Evolutionary conservation across 805 yeast genomes (phyloP).

Genomic region (Saturnispora gosingensis): DNA sequence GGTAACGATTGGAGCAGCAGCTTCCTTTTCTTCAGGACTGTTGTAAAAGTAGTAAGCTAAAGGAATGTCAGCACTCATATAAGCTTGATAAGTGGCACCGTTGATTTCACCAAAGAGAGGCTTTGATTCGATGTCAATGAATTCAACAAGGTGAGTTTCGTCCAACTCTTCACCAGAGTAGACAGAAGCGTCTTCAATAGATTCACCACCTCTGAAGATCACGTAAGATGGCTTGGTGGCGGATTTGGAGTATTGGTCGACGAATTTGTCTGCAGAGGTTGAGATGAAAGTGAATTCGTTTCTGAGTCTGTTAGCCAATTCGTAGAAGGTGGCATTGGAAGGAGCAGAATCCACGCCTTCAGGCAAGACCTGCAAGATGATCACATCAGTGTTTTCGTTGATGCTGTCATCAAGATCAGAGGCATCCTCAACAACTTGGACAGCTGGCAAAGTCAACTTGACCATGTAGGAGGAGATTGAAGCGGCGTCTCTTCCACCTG

Average conservation of each 20-base stretch:
- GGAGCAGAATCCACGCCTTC: constrained; percentile 22
- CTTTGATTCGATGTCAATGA: constrained; percentile 53
- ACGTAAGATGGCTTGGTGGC: constrained; percentile 33
- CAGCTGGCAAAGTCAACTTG: constrained; percentile 75
- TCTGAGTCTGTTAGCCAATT: constrained; percentile 54
- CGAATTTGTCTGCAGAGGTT: constrained; percentile 29
- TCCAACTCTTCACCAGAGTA: constrained; percentile 30
- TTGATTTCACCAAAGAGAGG: constrained; percentile 85
- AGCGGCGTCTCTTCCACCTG: constrained; percentile 76
- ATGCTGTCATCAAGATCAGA: constrained; percentile 43
- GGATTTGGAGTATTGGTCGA: constrained; percentile 28
- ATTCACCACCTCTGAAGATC: constrained; percentile 38
- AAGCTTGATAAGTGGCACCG: constrained; percentile 66
- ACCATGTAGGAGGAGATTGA: constrained; percentile 73
- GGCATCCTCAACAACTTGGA: constrained; percentile 38
- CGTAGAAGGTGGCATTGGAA: constrained; percentile 49
- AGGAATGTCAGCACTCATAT: constrained; percentile 67
- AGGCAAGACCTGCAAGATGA: constrained; percentile 46
- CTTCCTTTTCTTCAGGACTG: constrained; percentile 54
- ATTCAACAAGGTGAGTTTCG: constrained; percentile 33
- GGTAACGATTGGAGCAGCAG: constrained; percentile 41
- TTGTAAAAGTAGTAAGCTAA: constrained; percentile 83
- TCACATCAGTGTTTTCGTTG: constrained; percentile 36
- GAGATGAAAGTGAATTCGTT: constrained; percentile 56
- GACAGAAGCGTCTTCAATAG: constrained; percentile 41